Evolutionary conservation across 305 asterid genomes (phyloP), one percentile per base, ranked within the genome.

Genomic region (Rubia peregrina): DNA sequence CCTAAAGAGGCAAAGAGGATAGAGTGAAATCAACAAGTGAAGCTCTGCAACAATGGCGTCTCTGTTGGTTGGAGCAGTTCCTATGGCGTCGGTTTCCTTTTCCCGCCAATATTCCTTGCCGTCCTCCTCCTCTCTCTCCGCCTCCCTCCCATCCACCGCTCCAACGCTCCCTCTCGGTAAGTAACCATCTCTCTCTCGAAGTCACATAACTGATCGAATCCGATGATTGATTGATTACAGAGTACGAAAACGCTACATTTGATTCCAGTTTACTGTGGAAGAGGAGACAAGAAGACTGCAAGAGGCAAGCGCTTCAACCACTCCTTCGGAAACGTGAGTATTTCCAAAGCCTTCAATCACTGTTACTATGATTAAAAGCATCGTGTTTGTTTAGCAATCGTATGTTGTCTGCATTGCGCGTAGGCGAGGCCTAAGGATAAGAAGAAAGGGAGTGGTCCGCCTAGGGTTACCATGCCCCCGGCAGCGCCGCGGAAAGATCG

Each of bases 361-460:
- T 68, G 7, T 68, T 24, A 5, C 0, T 48, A 42, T 67, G 53
- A 13, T 13, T 33, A 43, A 59, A 55, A 46, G 19, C n/a, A 1
- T 21, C 43, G 21, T 43, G 22, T 48, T 40, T 42, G 38, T 49
- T 56, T 74, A 44, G 67, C 17, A 67, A 51, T 7, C 68, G 38
- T 7, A 13, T 42, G 60, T 22, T 26, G 36, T 11, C 14, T 51
- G 59, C 16, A 51, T 13, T 62, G 60, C 3, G 49, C 22, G 51
- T 67, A 94, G 98, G 96, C 99, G 65, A 85, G 99, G 92, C 99
- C 96, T 19, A 85, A 69, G 86, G 69, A 85, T 72, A 91, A 89
- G 89, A 86, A 83, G 56, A 91, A 94, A 81, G 98, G 98, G 69
- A 85, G 98, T 84, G 99, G 98, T 33, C 99, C 99, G 76, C 94